phyloP scores from a whole-genome alignment of 805 yeast genomes.

The Suhomyces sp. region DNA sequence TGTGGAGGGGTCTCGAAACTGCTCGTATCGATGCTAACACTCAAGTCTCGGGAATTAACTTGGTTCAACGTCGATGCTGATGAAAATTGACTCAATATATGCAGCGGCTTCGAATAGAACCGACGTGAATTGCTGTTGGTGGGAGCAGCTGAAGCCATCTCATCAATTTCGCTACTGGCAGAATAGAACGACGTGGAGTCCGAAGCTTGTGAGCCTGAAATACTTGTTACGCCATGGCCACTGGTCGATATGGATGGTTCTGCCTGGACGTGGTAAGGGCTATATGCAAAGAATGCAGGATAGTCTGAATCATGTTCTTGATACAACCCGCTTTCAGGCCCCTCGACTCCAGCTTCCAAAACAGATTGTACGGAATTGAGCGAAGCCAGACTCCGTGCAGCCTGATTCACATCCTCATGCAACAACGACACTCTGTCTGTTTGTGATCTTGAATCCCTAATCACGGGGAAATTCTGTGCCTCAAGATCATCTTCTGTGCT shows the following conservation, averaged over 20 bases:
- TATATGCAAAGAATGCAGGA: background rate
- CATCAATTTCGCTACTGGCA: slow-evolving; percentile 11
- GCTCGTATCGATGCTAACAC: slow-evolving; percentile 18
- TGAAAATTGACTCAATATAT: slow-evolving; percentile 21
- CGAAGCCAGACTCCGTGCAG: too few relatives aligned
- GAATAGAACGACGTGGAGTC: slow-evolving; percentile 14
- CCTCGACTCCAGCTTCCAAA: too few relatives aligned
- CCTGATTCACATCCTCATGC: too few relatives aligned
- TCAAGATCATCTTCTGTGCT: slow-evolving; percentile 16
- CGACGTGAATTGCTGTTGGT: slow-evolving; percentile 8
- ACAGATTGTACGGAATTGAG: too few relatives aligned
- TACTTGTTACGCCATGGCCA: background rate
- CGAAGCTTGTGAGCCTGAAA: slow-evolving; percentile 2
- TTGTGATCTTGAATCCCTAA: too few relatives aligned
- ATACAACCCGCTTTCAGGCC: too few relatives aligned
- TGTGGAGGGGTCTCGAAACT: slow-evolving; percentile 2
- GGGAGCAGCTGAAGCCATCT: background rate
- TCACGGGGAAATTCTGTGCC: slow-evolving; percentile 8
- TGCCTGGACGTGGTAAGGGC: background rate
- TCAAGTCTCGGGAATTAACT: slow-evolving; percentile 11
- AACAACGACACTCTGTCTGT: too few relatives aligned
- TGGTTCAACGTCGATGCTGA: slow-evolving; percentile 3
- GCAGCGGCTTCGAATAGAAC: slow-evolving; percentile 25
- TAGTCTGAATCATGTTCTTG: too few relatives aligned
- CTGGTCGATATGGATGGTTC: slow-evolving; percentile 1